Evolutionary conservation across 2,329 filamentous ascomycete species (phyloP).

Genomic region (Neospermospora avenae): DNA sequence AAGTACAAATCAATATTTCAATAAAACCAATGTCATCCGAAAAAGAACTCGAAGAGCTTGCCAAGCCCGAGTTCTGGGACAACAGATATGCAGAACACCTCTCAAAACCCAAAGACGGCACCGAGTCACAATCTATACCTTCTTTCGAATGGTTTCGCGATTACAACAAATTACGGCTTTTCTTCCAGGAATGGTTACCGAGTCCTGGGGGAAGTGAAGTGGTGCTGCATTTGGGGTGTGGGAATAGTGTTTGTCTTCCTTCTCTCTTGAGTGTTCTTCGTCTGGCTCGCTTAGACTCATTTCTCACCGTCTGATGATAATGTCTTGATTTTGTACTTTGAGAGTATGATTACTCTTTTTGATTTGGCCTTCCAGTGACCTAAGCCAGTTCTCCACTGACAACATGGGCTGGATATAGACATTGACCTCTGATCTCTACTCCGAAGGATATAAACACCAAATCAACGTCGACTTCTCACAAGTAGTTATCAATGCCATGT

Average conservation of each 20-base stretch:
- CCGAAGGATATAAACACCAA: slow-evolving; percentile 48
- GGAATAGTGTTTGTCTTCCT: slow-evolving; percentile 48
- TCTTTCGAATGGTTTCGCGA: slow-evolving; percentile 50
- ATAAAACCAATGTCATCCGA: slow-evolving; percentile 1
- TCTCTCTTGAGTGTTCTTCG: too few species aligned
- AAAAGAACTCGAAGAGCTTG: slow-evolving; percentile 9
- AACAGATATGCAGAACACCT: slow-evolving; percentile 8
- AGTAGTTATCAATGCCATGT: slow-evolving; percentile 52
- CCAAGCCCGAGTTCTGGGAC: slow-evolving; percentile 17
- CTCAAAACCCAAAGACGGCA: not conserved
- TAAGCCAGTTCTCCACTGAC: not conserved
- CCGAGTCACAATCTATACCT: not conserved
- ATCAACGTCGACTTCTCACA: slow-evolving; percentile 56
- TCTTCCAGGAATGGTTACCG: slow-evolving; percentile 45
- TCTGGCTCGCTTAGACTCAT: too few species aligned
- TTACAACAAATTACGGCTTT: slow-evolving; percentile 46
- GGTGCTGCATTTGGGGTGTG: slow-evolving; percentile 55
- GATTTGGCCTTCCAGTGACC: not conserved
- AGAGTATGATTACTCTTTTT: not conserved
- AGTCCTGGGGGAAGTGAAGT: slow-evolving; percentile 34
- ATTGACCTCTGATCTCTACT: slow-evolving; percentile 47
- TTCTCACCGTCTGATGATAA: too few species aligned
- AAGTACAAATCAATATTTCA: not conserved
- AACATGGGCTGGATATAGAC: slow-evolving; percentile 38
- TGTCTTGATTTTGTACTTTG: too few species aligned